Conservation (phyloP, 208 protist species). For the Acanthamoeba castellanii region DNA sequence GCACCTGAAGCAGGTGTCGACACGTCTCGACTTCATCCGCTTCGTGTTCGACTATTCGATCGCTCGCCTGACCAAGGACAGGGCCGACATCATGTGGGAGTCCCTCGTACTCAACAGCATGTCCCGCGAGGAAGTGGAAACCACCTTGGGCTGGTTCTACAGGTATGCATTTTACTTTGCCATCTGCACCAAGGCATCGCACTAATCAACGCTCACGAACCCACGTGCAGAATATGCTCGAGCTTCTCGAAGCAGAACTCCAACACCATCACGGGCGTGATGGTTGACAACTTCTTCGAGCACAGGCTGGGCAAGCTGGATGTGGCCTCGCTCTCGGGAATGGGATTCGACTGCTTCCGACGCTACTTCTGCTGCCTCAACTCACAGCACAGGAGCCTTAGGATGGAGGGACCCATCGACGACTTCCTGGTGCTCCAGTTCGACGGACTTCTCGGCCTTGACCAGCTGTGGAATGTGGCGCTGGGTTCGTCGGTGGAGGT, state of each 20-base stretch:
- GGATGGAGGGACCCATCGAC: conserved; percentile 16
- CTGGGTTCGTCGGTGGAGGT: background rate
- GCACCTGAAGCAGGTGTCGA: conserved; percentile 19
- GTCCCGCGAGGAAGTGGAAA: background rate
- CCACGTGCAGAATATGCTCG: background rate
- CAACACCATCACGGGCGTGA: conserved; percentile 20
- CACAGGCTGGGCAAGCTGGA: conserved; percentile 28
- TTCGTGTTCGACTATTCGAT: conserved; percentile 12
- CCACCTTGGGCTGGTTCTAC: conserved; percentile 32
- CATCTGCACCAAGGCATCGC: background rate
- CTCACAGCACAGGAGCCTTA: conserved; percentile 7
- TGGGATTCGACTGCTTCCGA: conserved; percentile 30
- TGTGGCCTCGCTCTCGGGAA: background rate
- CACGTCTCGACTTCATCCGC: conserved; percentile 12
- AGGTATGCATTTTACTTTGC: background rate
- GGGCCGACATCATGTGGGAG: conserved; percentile 56
- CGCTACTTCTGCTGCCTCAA: conserved; percentile 65
- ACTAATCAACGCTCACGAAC: background rate
- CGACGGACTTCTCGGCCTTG: background rate
- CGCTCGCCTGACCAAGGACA: background rate
- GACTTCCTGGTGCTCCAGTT: conserved; percentile 39
- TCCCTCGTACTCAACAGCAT: conserved; percentile 2
- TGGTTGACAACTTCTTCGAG: conserved; percentile 32
- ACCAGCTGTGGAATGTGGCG: conserved; percentile 41
- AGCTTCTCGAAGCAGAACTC: background rate